A percentile compares a stretch with the other conserved stretches of the same genome.
These are phyloP conservation scores for Ascobolus immersus DNA, from an alignment of 495 filamentous ascomycete species.

Conservation along the genomic window DNA sequence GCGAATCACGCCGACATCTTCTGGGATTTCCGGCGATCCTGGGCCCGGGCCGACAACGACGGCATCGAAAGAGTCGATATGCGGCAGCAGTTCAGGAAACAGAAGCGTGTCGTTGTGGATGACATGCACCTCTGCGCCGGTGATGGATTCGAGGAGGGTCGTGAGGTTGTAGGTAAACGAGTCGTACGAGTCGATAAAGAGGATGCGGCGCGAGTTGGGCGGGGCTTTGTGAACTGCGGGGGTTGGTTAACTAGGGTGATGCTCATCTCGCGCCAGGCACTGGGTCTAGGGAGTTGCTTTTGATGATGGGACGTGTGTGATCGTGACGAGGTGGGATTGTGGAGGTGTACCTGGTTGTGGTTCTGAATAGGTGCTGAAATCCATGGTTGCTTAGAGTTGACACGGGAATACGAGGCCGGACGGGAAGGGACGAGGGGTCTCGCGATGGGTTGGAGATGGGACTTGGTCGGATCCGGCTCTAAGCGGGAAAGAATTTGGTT, in stretches of 20 bases:
- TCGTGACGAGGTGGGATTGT: not conserved
- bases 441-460: too few relatives aligned
- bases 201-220: conserved; percentile 25
- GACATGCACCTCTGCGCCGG: conserved; percentile 38
- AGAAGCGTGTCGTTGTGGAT: conserved; percentile 37
- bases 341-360: not conserved
- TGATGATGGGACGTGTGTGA: too few relatives aligned
- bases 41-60: conserved; percentile 36
- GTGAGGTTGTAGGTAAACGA: conserved; percentile 90
- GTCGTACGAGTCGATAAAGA: conserved; percentile 85
- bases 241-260: not conserved
- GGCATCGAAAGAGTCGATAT: conserved; percentile 39
- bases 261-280: not conserved
- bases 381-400: not conserved
- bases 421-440: too few relatives aligned
- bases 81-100: conserved; percentile 17
- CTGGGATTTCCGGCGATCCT: conserved; percentile 24
- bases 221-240: not conserved
- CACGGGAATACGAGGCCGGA: too few relatives aligned
- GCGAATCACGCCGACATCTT: conserved; percentile 62
- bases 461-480: too few relatives aligned
- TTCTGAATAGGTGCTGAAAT: not conserved
- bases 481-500: too few relatives aligned
- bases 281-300: not conserved
- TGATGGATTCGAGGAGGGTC: conserved; percentile 38